Percentiles rank a stretch among this genome's conserved stretches.
Conservation (phyloP, 129 eudicot species). For the sunflower (Helianthus annuus) region DNA sequence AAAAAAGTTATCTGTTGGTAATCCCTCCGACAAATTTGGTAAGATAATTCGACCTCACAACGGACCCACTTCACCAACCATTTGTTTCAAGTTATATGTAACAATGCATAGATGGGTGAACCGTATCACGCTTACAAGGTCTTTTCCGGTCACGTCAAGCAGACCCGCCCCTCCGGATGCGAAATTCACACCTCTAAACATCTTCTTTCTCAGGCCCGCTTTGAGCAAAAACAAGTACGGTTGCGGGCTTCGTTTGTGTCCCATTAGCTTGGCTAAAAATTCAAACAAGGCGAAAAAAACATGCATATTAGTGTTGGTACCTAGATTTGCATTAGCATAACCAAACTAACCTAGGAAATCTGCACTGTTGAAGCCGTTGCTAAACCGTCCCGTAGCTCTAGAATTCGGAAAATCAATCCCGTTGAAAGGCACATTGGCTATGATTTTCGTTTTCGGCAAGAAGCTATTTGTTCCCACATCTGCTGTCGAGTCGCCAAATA, state of each 20-base stretch:
- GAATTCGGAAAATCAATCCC: conserved; percentile 63
- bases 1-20: too few species aligned
- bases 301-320: not conserved
- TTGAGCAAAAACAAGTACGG: conserved; percentile 32
- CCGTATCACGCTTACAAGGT: conserved; percentile 7
- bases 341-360: conserved; percentile 58
- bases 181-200: conserved; percentile 36
- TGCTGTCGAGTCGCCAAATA: conserved; percentile 77
- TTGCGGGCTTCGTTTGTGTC: conserved; percentile 32
- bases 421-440: conserved; percentile 54
- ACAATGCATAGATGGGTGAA: not conserved
- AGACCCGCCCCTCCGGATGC: conserved; percentile 43
- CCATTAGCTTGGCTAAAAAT: conserved; percentile 39
- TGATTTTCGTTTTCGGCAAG: conserved; percentile 30
- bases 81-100: not conserved
- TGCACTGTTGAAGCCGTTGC: conserved; percentile 74
- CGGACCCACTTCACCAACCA: too few species aligned
- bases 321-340: not conserved
- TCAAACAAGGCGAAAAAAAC: not conserved
- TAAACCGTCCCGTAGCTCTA: conserved; percentile 66
- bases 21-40: too few species aligned
- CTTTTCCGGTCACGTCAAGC: conserved; percentile 30
- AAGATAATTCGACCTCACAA: too few species aligned
- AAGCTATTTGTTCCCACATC: conserved; percentile 76
- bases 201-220: conserved; percentile 3